Evolutionary conservation across 176 grass and related monocot genomes (phyloP).

Genomic region (Avena atlantica): DNA sequence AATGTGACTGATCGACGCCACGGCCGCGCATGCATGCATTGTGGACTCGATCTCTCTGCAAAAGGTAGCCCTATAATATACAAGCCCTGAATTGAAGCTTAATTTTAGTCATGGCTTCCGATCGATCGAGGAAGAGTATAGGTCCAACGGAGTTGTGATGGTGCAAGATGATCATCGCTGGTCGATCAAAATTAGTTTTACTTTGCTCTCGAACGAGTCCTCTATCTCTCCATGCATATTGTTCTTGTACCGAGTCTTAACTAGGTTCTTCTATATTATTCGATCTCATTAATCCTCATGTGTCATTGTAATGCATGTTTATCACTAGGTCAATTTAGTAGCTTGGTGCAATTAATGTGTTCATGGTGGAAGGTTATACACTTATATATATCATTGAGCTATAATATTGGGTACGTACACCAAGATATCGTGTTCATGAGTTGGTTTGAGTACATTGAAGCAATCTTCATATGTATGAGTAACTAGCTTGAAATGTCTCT

Average conservation of each 20-base stretch:
- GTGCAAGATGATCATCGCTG: constrained; percentile 40
- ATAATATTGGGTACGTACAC: not conserved
- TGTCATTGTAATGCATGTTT: constrained; percentile 43
- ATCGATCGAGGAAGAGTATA: constrained; percentile 38
- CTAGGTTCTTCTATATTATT: constrained; percentile 47
- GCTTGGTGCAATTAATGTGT: constrained; percentile 44
- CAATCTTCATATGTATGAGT: not conserved
- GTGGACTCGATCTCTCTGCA: constrained; percentile 21
- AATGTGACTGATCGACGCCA: constrained; percentile 43
- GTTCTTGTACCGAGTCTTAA: constrained; percentile 24
- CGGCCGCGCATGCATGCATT: constrained; percentile 6
- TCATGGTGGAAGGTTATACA: constrained; percentile 33
- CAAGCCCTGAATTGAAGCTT: constrained; percentile 74
- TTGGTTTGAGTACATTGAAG: not conserved
- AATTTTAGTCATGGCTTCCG: constrained; percentile 79
- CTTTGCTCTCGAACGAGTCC: constrained; percentile 40
- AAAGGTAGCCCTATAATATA: constrained; percentile 54
- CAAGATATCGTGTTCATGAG: not conserved
- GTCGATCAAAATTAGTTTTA: constrained; percentile 15
- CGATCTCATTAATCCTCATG: constrained; percentile 8
- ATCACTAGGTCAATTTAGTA: constrained; percentile 33
- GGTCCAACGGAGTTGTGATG: constrained; percentile 47
- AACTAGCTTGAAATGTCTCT: not conserved
- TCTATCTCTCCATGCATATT: constrained; percentile 36
- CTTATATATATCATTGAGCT: constrained; percentile 27